Base-by-base conservation (phyloP, 2,329 filamentous ascomycete species). In the Fusarium continuum region DNA sequence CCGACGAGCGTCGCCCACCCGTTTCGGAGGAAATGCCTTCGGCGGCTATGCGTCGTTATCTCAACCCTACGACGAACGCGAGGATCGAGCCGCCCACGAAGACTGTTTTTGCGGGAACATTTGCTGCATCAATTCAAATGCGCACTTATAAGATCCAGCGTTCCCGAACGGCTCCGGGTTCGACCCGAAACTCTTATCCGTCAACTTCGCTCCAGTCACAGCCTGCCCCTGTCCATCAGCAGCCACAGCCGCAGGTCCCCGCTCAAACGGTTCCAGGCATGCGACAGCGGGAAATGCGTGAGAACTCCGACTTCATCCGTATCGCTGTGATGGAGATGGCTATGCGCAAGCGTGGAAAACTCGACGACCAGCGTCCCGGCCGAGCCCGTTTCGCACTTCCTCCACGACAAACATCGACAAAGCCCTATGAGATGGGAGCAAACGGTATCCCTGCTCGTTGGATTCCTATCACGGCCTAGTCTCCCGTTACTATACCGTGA, bases 281-380 rank as follows among this genome's bases (percentile, higher is more conserved):
- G 68, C 84, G 87, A 19, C 88, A 89, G 73, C 83, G 88, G 40
- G 88, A 90, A 73, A 84, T 89, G 79, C 85, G 88, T 25, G 88
- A 90, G 73, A 90, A 90, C 66, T 83, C 87, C 34, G 87, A 90
- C 69, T 90, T 90, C 70, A 89, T 90, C 70, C 84, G 88, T 66
- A 85, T 90, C 50, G 88, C 88, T 29, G 88, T 90, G 45, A 86
- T 90, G 82, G 88, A 90, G 71, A 89, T 90, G 84, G 84, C 87
- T 11, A 90, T 90, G 88, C 84, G 88, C 52, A 85, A 83, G 69
- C 79, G 79, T 36, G 88, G 88, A 65, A 90, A 90, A 73, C 78
- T 90, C 46, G 86, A 88, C 66, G 85, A 88, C 67, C 83, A 86
- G 63, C 83, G 83, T 51, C 86, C 87, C n/a, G 88, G 88, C 23